A percentile compares a stretch with the other conserved stretches of the same genome.
Evolutionary conservation across 2,329 filamentous ascomycete genomes (phyloP).

Genomic region (Neonectria sp.): DNA sequence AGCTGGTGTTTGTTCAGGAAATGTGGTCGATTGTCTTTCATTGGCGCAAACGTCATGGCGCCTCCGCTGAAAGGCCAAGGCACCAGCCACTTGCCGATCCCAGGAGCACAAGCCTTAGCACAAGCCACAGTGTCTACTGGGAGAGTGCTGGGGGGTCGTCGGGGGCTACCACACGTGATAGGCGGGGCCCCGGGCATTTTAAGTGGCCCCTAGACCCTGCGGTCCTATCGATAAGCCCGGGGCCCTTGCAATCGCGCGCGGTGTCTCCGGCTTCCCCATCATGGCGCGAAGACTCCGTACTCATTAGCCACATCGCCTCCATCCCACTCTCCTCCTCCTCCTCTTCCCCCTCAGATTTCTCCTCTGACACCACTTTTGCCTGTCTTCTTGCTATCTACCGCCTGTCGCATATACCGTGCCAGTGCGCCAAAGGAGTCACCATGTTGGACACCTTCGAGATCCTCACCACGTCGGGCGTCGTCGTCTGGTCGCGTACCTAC

Average conservation of each 20-base stretch:
- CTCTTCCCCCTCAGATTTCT: constrained; percentile 32
- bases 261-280: constrained; percentile 43
- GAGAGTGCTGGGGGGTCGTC: no score
- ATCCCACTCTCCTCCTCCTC: constrained; percentile 32
- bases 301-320: constrained; percentile 47
- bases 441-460: constrained; percentile 99
- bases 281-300: constrained; percentile 20
- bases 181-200: constrained; percentile 8
- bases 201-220: constrained; percentile 5
- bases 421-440: constrained; percentile 39
- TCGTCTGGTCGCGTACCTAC: constrained; percentile 94
- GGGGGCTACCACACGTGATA: constrained; percentile 40
- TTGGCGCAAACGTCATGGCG: constrained; percentile 48
- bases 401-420: constrained; percentile 23
- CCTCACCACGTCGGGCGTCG: constrained; percentile 93
- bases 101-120: background rate
- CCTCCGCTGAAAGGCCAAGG: constrained; percentile 25
- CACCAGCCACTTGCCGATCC: constrained; percentile 23
- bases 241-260: constrained; percentile 28
- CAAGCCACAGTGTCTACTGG: constrained; percentile 16
- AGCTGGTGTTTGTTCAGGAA: constrained; percentile 51
- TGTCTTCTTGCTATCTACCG: constrained; percentile 14
- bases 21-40: constrained; percentile 53
- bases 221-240: constrained; percentile 37
- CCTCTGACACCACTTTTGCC: constrained; percentile 16